phyloP scores from a whole-genome alignment of 306 rosid genomes.

The Cicer pinnatifidum region DNA sequence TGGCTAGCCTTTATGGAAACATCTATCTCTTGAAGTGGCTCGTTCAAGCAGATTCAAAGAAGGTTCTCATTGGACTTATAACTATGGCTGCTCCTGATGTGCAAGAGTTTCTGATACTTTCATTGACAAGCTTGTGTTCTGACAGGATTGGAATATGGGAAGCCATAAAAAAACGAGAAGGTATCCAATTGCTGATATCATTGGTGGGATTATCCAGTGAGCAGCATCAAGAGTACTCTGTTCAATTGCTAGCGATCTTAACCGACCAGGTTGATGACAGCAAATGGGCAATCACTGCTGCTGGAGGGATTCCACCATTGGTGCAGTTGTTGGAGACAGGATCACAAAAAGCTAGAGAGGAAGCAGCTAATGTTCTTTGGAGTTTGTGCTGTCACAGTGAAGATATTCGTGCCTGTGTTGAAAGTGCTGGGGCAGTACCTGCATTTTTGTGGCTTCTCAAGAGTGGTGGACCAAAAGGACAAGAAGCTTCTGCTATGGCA shows the following conservation, averaged over 20 bases:
- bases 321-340: constrained; percentile 94
- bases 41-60: constrained; percentile 78
- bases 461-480: constrained; percentile 85
- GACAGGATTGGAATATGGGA: constrained; percentile 83
- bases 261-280: constrained; percentile 93
- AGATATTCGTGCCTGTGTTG: constrained; percentile 79
- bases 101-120: constrained; percentile 72
- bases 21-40: constrained; percentile 72
- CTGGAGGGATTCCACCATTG: constrained; percentile 95
- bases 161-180: constrained; percentile 88
- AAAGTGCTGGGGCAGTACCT: constrained; percentile 60
- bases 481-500: constrained; percentile 91
- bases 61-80: constrained; percentile 82
- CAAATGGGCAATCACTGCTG: constrained; percentile 99
- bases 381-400: constrained; percentile 95
- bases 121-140: constrained; percentile 84
- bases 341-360: constrained; percentile 93
- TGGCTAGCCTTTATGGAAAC: constrained; percentile 95
- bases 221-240: constrained; percentile 97
- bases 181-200: constrained; percentile 88
- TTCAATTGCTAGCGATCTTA: constrained; percentile 79
- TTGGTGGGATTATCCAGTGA: constrained; percentile 85
- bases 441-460: constrained; percentile 90
- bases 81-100: constrained; percentile 88
- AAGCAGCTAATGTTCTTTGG: constrained; percentile 91